Evolutionary conservation across 768 basidiomycete species (phyloP), one percentile per base, ranked within the genome.

Genomic region (Tylopilus balloui): DNA sequence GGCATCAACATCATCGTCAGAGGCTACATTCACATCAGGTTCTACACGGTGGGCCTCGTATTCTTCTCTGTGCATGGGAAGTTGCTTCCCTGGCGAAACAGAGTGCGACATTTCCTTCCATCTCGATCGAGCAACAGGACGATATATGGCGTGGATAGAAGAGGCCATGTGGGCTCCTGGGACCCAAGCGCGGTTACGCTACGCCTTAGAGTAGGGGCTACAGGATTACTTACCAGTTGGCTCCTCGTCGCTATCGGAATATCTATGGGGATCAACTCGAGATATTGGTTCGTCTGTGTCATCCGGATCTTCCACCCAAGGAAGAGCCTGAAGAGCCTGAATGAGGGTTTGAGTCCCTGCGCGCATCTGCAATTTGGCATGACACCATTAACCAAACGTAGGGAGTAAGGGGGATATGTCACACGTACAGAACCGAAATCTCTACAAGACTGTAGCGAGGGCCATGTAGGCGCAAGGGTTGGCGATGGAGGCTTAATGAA

Each of bases 281-380:
- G 71, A 66, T 11, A 73, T 59, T 24, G 74, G 67, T 41, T 84
- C 87, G 34, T 86, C 84, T 27, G 85, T 83, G 48, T 81, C 81
- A 54, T 90, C 86, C 9, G 78, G 74, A 51, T 76, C 78, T 34
- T 83, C 81, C 28, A 78, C 75, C 85, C 84, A 88, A 17, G 90
- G 91, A 35, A 92, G 73, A 2, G 88, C 90, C 59, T 92, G 90
- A 13, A 92, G 73, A 4, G 88, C 90, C 69, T 92, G 90, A 32
- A 92, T 92, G 42, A 92, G 79, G 3, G 90, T 88, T 63, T 92
- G 91, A 3, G 90, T 92, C 14, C 90, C 90, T 21, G 83, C 80
- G 34, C 88, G 84, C 82, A 92, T 86, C 90, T 92, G 61, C 31
- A 54, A 39, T 51, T 50, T 50, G 50, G 42, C 32, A 45, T 19